Evolutionary conservation across 257 asterid species (phyloP).

Genomic region (Linderniella brevidens): DNA sequence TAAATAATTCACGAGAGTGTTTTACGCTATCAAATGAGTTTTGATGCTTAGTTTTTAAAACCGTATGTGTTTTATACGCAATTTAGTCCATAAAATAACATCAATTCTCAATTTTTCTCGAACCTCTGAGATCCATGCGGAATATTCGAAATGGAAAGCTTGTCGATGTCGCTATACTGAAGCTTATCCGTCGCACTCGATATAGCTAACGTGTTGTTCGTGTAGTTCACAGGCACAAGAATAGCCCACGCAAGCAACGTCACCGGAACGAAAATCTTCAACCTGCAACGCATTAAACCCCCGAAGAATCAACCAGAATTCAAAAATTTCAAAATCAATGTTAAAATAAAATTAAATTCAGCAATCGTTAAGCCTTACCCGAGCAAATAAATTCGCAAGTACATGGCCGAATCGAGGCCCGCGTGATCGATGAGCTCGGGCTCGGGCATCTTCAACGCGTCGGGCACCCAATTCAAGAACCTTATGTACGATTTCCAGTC

Average conservation of each 20-base stretch:
- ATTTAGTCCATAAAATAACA: no score
- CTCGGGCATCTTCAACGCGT: constrained; percentile 88
- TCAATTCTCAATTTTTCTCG: not conserved
- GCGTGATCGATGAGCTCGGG: constrained; percentile 89
- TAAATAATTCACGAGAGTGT: no score
- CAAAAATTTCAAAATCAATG: not conserved
- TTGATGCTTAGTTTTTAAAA: no score
- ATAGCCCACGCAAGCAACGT: constrained; percentile 62
- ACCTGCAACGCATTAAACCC: constrained; percentile 44
- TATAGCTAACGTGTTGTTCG: constrained; percentile 47
- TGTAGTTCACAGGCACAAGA: constrained; percentile 93
- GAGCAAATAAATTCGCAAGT: constrained; percentile 77
- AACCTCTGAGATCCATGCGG: constrained; percentile 71
- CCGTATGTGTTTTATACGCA: no score
- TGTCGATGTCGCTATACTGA: constrained; percentile 51
- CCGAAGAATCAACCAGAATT: constrained; percentile 11
- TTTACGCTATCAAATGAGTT: no score
- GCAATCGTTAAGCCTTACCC: constrained; percentile 31
- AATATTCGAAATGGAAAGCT: constrained; percentile 86
- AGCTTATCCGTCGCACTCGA: constrained; percentile 19
- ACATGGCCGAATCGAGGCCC: constrained; percentile 87
- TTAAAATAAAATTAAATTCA: not conserved
- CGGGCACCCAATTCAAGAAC: constrained; percentile 90
- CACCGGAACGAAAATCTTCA: constrained; percentile 81
- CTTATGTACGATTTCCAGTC: constrained; percentile 62